These are phyloP conservation scores for Xylaria bambusicola DNA, from an alignment of 495 filamentous ascomycete species.

Conservation along the genomic window DNA sequence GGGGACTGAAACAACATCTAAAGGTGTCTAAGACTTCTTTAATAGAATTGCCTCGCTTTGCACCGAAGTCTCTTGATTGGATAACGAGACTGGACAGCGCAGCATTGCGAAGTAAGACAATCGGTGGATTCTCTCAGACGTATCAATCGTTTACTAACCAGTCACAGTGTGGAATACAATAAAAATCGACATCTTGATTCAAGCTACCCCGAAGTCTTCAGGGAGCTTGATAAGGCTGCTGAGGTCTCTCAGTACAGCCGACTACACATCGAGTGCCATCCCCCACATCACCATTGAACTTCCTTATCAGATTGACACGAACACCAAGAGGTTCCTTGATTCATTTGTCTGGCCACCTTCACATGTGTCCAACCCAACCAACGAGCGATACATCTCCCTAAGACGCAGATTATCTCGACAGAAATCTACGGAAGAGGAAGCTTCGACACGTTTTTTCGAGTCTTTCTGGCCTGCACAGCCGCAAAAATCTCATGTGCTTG, in stretches of 20 bases:
- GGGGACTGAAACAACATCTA: conserved; percentile 50
- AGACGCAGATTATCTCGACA: conserved; percentile 66
- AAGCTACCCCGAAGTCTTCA: conserved; percentile 65
- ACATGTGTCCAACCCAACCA: conserved; percentile 37
- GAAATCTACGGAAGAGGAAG: conserved; percentile 58
- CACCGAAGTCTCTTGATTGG: conserved; percentile 68
- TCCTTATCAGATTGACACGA: conserved; percentile 62
- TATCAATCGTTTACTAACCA: conserved; percentile 15
- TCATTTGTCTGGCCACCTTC: conserved; percentile 65
- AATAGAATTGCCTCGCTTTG: conserved; percentile 66
- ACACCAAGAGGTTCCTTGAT: conserved; percentile 61
- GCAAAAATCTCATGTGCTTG: conserved; percentile 65
- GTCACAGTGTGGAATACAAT: conserved; percentile 70
- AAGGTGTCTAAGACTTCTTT: conserved; percentile 49
- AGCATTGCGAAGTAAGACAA: conserved; percentile 62
- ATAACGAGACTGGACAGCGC: conserved; percentile 71
- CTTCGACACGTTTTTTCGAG: conserved; percentile 72
- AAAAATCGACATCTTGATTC: conserved; percentile 74
- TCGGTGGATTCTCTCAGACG: conserved; percentile 12
- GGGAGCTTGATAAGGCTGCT: conserved; percentile 74
- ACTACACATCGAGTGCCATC: conserved; percentile 63
- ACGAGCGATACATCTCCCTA: conserved; percentile 59
- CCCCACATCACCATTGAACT: conserved; percentile 82
- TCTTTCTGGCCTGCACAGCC: conserved; percentile 74
- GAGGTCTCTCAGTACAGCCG: conserved; percentile 68